phyloP scores from a whole-genome alignment of 148 eudicot species.

The Rhododendron mucronatum region DNA sequence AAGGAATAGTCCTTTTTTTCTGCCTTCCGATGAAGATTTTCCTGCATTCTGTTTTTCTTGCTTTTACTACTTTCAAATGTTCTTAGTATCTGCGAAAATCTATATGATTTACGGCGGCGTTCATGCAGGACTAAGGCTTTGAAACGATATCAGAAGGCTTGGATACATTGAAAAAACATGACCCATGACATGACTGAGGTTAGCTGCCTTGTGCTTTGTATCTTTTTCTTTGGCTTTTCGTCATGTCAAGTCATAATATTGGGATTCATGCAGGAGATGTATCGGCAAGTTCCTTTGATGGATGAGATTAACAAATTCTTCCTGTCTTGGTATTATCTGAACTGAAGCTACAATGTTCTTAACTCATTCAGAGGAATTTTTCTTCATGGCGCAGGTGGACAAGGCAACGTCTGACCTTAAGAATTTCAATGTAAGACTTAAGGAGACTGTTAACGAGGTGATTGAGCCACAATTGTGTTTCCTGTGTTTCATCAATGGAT shows the following conservation, averaged over 20 bases:
- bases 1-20: not conserved
- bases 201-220: conserved; percentile 12
- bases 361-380: not conserved
- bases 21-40: not conserved
- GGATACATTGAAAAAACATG: conserved; percentile 87
- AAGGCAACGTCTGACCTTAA: conserved; percentile 84
- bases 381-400: conserved; percentile 56
- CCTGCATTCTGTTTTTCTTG: not conserved
- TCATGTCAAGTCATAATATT: conserved; percentile 5
- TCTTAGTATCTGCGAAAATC: not conserved
- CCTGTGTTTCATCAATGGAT: not conserved
- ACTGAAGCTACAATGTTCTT: not conserved
- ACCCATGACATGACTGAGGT: conserved; percentile 98
- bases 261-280: conserved; percentile 56
- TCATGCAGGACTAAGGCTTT: conserved; percentile 80
- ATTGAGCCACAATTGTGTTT: conserved; percentile 7
- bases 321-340: conserved; percentile 1
- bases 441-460: conserved; percentile 84
- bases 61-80: not conserved
- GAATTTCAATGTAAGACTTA: conserved; percentile 87
- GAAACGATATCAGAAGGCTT: conserved; percentile 87
- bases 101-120: conserved; percentile 5
- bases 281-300: conserved; percentile 92
- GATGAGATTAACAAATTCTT: conserved; percentile 69
- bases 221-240: conserved; percentile 2